Conservation (phyloP, 495 filamentous ascomycete species). For the Penicillium silybi region DNA sequence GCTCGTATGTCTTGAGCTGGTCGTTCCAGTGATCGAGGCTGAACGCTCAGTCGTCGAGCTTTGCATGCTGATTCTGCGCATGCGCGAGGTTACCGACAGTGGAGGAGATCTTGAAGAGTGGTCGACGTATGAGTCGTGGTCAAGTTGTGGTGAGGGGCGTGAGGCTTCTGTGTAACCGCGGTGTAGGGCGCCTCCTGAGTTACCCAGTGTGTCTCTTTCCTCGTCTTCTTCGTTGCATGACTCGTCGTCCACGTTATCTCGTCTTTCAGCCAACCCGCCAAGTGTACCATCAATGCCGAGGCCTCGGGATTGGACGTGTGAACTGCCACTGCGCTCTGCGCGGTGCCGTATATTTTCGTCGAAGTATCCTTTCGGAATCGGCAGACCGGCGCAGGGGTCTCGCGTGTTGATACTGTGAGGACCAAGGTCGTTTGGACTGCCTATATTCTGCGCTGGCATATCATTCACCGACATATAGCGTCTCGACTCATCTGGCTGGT, state of each 20-base stretch:
- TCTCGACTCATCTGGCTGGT: conserved; percentile 2
- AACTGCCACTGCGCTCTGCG: conserved; percentile 3
- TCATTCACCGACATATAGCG: conserved; percentile 8
- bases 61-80: conserved; percentile 40
- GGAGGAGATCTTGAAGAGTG: conserved; percentile 36
- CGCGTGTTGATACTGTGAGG: conserved; percentile 4
- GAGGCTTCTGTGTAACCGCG: neutral
- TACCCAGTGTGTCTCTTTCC: conserved; percentile 15
- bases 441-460: neutral
- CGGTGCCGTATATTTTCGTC: conserved; percentile 30
- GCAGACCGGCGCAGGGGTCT: neutral
- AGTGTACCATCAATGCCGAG: conserved; percentile 9
- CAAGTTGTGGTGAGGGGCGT: conserved; percentile 2
- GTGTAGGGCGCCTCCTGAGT: neutral
- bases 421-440: neutral
- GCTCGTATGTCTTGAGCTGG: conserved; percentile 38
- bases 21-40: conserved; percentile 25
- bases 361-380: conserved; percentile 39
- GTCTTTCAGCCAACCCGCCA: conserved; percentile 2
- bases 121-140: conserved; percentile 19
- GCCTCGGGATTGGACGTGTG: conserved; percentile 1
- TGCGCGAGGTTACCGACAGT: conserved; percentile 41
- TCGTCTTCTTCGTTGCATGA: conserved; percentile 24
- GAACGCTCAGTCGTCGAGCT: conserved; percentile 28
- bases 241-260: conserved; percentile 11